Evolutionary conservation across 1,139 yeast genomes (phyloP), one percentile per base, ranked within the genome.

Genomic region (Sugiyamaella japonica): DNA sequence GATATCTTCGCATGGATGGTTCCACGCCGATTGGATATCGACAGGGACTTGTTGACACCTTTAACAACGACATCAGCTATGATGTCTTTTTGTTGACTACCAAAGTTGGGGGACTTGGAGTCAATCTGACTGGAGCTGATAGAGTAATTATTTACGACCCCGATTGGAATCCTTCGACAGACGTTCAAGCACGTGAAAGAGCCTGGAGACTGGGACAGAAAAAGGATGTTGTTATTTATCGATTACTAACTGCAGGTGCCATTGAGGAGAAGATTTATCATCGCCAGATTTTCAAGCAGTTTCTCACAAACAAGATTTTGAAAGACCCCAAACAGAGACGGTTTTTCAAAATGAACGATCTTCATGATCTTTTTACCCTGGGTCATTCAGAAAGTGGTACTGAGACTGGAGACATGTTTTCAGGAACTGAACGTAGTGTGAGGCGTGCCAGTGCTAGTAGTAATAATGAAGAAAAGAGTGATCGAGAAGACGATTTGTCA

Each of bases 91-190:
- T 93, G 31, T 74, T 93, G 45, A 93, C 99, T 0, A 93, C 99
- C 0, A 82, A 93, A 66, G 99, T 93, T 2, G 99, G 99, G 25
- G 99, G 99, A 0, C 75, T 93, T 45, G 99, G 99, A 20, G 89
- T 93, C 1, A 93, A 93, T 69, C 71, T 93, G 49, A 93, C 97
- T 0, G 98, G 98, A 3, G 99, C 99, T 0, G 93, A 90, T 63
- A 74, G 99, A 52, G 97, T 93, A 6, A 89, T 93, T 16, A 93
- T 93, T 15, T 93, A 79, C 68, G 99, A 93, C 66, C 99, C 99
- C 0, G 99, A 93, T 69, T 93, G 99, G 99, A 93, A 93, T 66
- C 99, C 99, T 0, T 89, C 97, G 0, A 93, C 98, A 0, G 99
- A 93, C 73, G 80, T 93, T 60, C 99, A 93, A 70, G 99, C 99